These are phyloP conservation scores for Seiridium unicorne DNA, from an alignment of 2,329 filamentous ascomycete genomes.

Conservation along the genomic window DNA sequence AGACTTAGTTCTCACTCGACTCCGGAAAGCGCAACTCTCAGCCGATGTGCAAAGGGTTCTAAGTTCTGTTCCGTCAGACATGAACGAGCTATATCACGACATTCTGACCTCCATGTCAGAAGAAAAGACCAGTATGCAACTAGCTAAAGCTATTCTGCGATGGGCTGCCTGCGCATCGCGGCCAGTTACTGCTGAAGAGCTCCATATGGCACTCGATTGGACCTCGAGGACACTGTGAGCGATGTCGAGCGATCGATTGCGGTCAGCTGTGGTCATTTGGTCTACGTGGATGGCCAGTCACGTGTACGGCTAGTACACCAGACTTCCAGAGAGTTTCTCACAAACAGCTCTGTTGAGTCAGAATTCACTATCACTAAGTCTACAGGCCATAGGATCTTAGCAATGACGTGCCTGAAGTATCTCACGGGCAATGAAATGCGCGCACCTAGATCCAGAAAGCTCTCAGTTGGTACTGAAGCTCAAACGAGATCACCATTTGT, in stretches of 20 bases:
- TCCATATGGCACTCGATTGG: conserved; percentile 20
- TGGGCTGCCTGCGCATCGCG: conserved; percentile 13
- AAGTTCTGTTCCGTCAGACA: conserved; percentile 21
- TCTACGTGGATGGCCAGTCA: conserved; percentile 21
- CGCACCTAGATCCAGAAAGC: neutral
- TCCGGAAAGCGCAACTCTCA: conserved; percentile 22
- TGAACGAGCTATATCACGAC: conserved; percentile 25
- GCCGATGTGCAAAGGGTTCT: conserved; percentile 22
- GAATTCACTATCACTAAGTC: conserved; percentile 22
- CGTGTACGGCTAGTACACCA: conserved; percentile 25
- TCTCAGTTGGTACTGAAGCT: neutral
- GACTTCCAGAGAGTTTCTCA: conserved; percentile 27
- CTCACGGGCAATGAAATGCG: conserved; percentile 11
- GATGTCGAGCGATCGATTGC: conserved; percentile 15
- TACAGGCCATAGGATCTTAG: conserved; percentile 19
- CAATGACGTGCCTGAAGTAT: conserved; percentile 40
- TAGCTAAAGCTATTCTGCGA: conserved; percentile 4
- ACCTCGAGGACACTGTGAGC: conserved; percentile 24
- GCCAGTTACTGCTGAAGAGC: conserved; percentile 21
- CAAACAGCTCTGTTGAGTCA: conserved; percentile 5
- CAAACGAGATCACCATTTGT: neutral
- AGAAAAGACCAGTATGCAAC: conserved; percentile 19
- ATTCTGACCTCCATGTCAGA: conserved; percentile 23
- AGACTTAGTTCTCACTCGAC: conserved; percentile 20
- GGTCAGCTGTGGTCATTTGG: conserved; percentile 23